A percentile compares a stretch with the other conserved stretches of the same genome.
Conservation (phyloP, 352 stramenopile species). For the Phytopythium ostracodes region DNA sequence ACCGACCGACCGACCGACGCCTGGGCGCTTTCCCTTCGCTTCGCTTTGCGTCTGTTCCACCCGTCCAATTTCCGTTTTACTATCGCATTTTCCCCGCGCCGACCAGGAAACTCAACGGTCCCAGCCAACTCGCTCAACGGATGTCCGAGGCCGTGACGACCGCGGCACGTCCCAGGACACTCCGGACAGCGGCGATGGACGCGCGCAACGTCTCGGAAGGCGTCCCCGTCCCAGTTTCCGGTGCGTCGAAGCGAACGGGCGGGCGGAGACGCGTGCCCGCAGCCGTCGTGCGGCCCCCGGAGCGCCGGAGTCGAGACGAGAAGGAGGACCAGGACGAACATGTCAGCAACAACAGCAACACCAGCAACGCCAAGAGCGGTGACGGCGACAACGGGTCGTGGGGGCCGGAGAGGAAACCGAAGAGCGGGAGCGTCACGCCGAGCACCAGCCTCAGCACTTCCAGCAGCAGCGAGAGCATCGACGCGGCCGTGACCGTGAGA, state of each 20-base stretch:
- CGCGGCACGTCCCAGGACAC: neutral
- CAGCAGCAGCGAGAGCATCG: constrained; percentile 10
- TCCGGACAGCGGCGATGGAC: neutral
- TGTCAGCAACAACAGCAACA: neutral
- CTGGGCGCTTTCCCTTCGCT: neutral
- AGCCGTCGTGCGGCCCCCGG: neutral
- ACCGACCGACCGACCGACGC: neutral
- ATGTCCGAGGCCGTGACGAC: neutral
- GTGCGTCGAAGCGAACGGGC: neutral
- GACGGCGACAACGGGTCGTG: neutral
- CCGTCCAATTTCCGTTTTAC: neutral
- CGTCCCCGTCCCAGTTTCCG: neutral
- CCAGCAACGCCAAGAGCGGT: neutral
- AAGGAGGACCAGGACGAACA: neutral
- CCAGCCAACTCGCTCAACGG: neutral
- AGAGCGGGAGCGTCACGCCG: neutral
- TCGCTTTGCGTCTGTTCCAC: neutral
- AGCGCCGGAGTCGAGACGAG: neutral
- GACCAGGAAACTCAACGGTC: neutral
- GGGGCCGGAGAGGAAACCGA: neutral
- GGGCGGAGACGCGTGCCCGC: neutral
- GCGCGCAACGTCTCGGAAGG: neutral
- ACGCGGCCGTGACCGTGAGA: neutral
- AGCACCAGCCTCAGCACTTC: constrained; percentile 5
- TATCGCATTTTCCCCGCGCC: neutral